phyloP scores from a whole-genome alignment of 768 basidiomycete species.

The Pleurotus tuber-regium region DNA sequence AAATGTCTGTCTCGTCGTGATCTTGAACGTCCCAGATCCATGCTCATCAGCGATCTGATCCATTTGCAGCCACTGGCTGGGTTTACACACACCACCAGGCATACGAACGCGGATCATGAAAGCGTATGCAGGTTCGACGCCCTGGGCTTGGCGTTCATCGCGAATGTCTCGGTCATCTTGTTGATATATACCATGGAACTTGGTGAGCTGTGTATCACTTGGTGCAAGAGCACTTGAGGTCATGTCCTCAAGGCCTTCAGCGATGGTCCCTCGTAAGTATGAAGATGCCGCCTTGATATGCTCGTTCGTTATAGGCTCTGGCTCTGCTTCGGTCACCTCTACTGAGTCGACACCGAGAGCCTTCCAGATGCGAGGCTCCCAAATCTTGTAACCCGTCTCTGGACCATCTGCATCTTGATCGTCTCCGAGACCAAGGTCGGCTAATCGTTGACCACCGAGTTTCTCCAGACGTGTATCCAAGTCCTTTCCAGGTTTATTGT shows the following conservation, averaged over 20 bases:
- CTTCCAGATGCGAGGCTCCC: slow-evolving; percentile 94
- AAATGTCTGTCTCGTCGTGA: slow-evolving; percentile 97
- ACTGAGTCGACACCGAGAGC: slow-evolving; percentile 87
- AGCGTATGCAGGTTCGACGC: slow-evolving; percentile 91
- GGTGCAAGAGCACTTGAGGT: slow-evolving; percentile 89
- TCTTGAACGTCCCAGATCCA: slow-evolving; percentile 91
- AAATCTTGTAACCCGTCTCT: slow-evolving; percentile 94
- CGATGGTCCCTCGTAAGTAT: slow-evolving; percentile 93
- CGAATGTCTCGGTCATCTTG: slow-evolving; percentile 99
- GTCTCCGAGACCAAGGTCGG: slow-evolving; percentile 81
- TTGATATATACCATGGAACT: slow-evolving; percentile 96
- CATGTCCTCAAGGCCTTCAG: slow-evolving; percentile 83
- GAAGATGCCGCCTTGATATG: slow-evolving; percentile 97
- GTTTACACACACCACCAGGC: slow-evolving; percentile 92
- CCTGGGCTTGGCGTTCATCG: slow-evolving; percentile 90
- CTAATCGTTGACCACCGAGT: slow-evolving; percentile 78
- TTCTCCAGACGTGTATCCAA: slow-evolving; percentile 76
- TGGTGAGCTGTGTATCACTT: slow-evolving; percentile 91
- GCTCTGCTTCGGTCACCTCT: slow-evolving; percentile 89
- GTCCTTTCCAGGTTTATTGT: slow-evolving; percentile 95
- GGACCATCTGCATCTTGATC: slow-evolving; percentile 97
- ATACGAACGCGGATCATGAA: slow-evolving; percentile 99
- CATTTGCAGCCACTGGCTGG: slow-evolving; percentile 93
- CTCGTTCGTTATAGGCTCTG: slow-evolving; percentile 97
- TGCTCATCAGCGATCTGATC: slow-evolving; percentile 96